Base-by-base conservation (phyloP, 2,329 filamentous ascomycete genomes). In the Rhynchosporium graminicola region DNA sequence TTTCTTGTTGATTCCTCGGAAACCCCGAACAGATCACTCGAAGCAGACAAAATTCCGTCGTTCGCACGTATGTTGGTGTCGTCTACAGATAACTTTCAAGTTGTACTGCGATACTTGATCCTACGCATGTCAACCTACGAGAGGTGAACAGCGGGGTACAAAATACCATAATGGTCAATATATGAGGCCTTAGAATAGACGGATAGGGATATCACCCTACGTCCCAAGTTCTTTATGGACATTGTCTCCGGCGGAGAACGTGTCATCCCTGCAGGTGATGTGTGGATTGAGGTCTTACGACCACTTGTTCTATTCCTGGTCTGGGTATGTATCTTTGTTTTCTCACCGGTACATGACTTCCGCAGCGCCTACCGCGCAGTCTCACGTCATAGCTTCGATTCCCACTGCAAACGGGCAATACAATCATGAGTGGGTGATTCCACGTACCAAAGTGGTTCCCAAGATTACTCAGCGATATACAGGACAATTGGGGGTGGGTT, bases 111-210 rank as follows among this genome's bases (percentile, higher is more conserved):
- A 45, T n/a, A 13, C 45, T 45, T 13, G 33, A 40, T 26, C 31
- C 28, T 36, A 20, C 26, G 42, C 26, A 45, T 31, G 6, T 45
- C 10, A 43, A 9, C 12, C 42, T 40, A 13, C 54, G 28, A 57
- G 40, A 42, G 31, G 54, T 57, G 54, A 15, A n/a, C 26, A 13
- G 40, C 42, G 54, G 54, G 40, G 28, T 57, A 33, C 40, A 57
- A 57, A 20, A 40, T 57, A 57, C 51, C 29, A 33, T 29, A 57
- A 15, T 12, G 26, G 10, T 29, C 26, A 29, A 13, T 7, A 15
- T 20, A 43, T 46, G 43, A 46, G 54, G 42, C 45, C 54, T 57
- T 33, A 57, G 54, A 57, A 57, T 46, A 57, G 54, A 57, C 54
- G 54, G 40, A 26, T 51, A 33, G 12, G n/a, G 8, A 20, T 20